Percentiles rank a stretch among this genome's conserved stretches.
Conservation (phyloP, 1,139 yeast genomes). For the Protomyces pachydermus region DNA sequence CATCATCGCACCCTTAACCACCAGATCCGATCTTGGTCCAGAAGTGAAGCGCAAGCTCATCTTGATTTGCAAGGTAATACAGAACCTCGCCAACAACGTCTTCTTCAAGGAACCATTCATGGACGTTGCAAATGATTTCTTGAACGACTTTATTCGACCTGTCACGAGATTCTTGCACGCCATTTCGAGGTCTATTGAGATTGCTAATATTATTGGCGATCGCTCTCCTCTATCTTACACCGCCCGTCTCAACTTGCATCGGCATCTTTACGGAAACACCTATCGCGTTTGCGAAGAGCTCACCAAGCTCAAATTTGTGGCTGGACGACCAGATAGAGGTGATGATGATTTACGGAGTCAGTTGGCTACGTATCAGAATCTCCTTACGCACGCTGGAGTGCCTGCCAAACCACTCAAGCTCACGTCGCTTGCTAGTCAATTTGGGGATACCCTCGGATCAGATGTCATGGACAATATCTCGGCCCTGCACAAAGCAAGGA, state of each 20-base stretch:
- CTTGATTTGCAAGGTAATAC: slow-evolving; percentile 6
- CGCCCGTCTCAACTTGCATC: background rate
- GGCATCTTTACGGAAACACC: background rate
- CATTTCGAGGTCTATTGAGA: background rate
- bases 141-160: background rate
- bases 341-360: background rate
- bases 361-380: background rate
- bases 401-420: background rate
- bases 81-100: slow-evolving; percentile 18
- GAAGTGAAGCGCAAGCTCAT: slow-evolving; percentile 13
- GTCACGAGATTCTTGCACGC: background rate
- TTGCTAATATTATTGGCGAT: background rate
- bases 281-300: background rate
- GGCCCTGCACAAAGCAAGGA: background rate
- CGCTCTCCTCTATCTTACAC: background rate
- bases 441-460: background rate
- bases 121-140: slow-evolving; percentile 5
- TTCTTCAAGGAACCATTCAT: slow-evolving; percentile 16
- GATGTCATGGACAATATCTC: background rate
- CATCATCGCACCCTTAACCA: background rate
- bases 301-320: background rate
- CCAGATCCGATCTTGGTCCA: background rate
- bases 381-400: background rate
- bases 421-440: background rate
- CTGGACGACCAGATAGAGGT: background rate